Evolutionary conservation across 768 basidiomycete genomes (phyloP), one percentile per base, ranked within the genome.

Genomic region (Lactarius sp.): DNA sequence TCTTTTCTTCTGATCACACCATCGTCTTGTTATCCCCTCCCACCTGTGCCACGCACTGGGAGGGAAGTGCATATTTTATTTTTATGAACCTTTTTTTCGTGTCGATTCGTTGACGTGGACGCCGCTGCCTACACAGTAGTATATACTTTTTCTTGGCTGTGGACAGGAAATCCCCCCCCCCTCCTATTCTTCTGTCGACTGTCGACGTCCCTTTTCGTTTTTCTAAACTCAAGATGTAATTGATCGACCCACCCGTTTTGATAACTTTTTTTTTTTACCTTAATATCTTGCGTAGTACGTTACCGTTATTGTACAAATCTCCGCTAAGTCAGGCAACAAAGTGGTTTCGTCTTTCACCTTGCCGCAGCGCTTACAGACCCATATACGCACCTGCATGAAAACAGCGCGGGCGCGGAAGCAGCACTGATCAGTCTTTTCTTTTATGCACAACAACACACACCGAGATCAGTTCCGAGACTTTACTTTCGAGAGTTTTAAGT

Each of bases 251-350:
- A 54, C 16, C 4, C 44, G 8, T 1, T 47, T 52, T 54, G 6
- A 49, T 49, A 14, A 27, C 18, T 34, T 13, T 44, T 33, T 62
- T 13, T 34, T 13, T 44, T 33, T 62, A 63, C 55, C 31, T 8
- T 63, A 63, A 52, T 33, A 47, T 33, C 56, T 63, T 41, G 44
- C 56, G 62, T 63, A 63, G 62, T 63, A 22, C 59, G 33, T 34
- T 60, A 52, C 31, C 34, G n/a, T 58, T 58, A 58, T 33, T 52
- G 56, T 63, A 63, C 62, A 39, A 39, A 47, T 59, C 44, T 47
- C 42, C 47, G 61, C 14, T 59, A 52, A 63, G 44, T 36, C 20
- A 16, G 9, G 34, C 3, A 12, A 49, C 5, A 4, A 46, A n/a
- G 27, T 27, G 4, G 42, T 44, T 2, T 44, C 18, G 16, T 44